phyloP scores from a whole-genome alignment of 2,329 filamentous ascomycete genomes.

The Madurella fahalii region DNA sequence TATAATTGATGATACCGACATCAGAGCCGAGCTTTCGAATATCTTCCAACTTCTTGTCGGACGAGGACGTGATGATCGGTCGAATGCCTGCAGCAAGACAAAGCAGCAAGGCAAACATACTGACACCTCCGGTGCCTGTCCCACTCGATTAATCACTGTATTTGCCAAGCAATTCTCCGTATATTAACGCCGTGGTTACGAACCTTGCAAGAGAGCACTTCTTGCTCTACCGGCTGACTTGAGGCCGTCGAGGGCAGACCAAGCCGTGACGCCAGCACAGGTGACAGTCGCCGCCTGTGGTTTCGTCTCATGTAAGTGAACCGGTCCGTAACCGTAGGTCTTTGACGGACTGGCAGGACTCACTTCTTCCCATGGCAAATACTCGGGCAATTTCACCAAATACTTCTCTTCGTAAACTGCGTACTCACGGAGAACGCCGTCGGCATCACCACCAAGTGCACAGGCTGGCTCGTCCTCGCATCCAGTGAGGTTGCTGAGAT shows the following conservation, averaged over 20 bases:
- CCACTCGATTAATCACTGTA: neutral
- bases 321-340: neutral
- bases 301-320: neutral
- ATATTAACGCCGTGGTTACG: neutral
- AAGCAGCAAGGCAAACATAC: conserved; percentile 26
- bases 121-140: conserved; percentile 29
- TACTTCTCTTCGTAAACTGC: conserved; percentile 20
- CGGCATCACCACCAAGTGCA: conserved; percentile 18
- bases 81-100: conserved; percentile 24
- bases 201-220: conserved; percentile 15
- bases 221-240: neutral
- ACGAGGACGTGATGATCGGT: conserved; percentile 31
- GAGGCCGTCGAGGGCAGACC: conserved; percentile 18
- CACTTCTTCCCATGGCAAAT: conserved; percentile 27
- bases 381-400: conserved; percentile 22
- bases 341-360: neutral
- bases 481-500: conserved; percentile 9
- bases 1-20: conserved; percentile 25
- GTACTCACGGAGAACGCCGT: conserved; percentile 26
- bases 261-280: conserved; percentile 25
- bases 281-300: conserved; percentile 20
- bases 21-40: conserved; percentile 22
- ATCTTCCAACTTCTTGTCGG: conserved; percentile 26
- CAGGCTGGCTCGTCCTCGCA: neutral
- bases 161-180: no score